Evolutionary conservation across 345 rosid species (phyloP), one percentile per base, ranked within the genome.

Genomic region (Boechera retrofracta): DNA sequence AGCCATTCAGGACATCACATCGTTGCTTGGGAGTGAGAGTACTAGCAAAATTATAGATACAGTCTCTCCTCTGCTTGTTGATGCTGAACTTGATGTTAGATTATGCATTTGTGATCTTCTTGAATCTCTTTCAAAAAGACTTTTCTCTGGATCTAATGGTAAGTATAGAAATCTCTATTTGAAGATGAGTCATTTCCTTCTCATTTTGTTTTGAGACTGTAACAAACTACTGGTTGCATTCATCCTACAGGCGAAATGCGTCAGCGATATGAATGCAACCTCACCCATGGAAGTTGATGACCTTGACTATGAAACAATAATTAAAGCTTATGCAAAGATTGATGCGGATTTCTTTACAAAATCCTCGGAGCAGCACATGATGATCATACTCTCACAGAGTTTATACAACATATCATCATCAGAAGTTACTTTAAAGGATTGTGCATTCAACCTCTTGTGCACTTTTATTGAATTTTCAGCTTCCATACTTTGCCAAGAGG

Each of bases 301-400:
- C 63, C 96, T 91, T 74, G 97, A 93, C 84, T 91, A 86, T 56
- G 97, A 91, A 45, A 70, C 73, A n/a, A 76, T 93, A 36, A 58
- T 79, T 56, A 71, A 63, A 75, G 89, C 93, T 67, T 91, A 91
- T 78, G 91, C 57, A 67, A 84, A 79, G 75, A 87, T 93, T 75
- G 83, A 77, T 49, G 70, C 72, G 16, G 80, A 76, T 56, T 83
- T 86, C 67, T 87, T 91, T 79, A 32, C 26, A 28, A 75, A 85
- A 52, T 33, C 79, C 32, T 75, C 74, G 48, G 87, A 79, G 82
- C 88, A 88, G 66, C 90, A 89, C 39, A 80, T 84, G 44, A 72
- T 85, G 67, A 77, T 87, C 67, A 67, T 93, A 71, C 78, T 91
- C 82, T 93, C 98, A 12, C 97, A 93, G 59, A 87, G 86, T 73